Conservation (phyloP, 768 basidiomycete genomes). For the Suillus subluteus region DNA sequence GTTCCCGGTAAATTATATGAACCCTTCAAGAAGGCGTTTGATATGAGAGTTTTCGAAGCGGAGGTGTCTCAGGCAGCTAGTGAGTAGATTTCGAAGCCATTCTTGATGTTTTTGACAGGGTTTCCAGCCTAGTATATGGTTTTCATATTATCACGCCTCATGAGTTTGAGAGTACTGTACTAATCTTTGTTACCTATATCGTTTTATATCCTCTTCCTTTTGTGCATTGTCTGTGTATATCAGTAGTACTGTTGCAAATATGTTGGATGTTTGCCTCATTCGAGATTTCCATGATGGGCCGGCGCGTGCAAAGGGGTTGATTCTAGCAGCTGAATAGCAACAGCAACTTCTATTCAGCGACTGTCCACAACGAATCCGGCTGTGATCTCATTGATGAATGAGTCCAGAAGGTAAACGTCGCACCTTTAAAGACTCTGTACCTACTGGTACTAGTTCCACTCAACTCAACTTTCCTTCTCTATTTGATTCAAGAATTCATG, state of each 20-base stretch:
- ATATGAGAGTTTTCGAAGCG: constrained; percentile 42
- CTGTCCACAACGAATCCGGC: constrained; percentile 87
- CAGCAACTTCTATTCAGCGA: constrained; percentile 58
- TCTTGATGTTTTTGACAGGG: neutral
- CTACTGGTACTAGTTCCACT: neutral
- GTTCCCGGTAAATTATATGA: constrained; percentile 40
- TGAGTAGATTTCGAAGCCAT: constrained; percentile 20
- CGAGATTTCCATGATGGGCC: neutral
- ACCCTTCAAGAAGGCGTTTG: constrained; percentile 44
- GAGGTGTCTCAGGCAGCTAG: constrained; percentile 34
- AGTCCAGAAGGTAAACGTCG: too few species aligned
- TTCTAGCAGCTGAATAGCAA: constrained; percentile 11
- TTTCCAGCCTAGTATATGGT: neutral
- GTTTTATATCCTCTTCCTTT: neutral
- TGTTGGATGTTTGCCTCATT: neutral
- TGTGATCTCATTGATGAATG: constrained; percentile 69
- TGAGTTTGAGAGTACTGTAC: neutral
- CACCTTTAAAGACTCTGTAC: neutral
- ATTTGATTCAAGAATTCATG: constrained; percentile 42
- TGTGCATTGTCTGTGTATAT: neutral
- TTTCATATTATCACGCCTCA: neutral
- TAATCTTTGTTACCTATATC: neutral
- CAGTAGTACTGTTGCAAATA: neutral
- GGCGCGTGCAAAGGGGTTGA: too few species aligned
- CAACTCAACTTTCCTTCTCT: neutral